Conservation (phyloP, 176 grass and related monocot species). For the Oropetium thomaeum region DNA sequence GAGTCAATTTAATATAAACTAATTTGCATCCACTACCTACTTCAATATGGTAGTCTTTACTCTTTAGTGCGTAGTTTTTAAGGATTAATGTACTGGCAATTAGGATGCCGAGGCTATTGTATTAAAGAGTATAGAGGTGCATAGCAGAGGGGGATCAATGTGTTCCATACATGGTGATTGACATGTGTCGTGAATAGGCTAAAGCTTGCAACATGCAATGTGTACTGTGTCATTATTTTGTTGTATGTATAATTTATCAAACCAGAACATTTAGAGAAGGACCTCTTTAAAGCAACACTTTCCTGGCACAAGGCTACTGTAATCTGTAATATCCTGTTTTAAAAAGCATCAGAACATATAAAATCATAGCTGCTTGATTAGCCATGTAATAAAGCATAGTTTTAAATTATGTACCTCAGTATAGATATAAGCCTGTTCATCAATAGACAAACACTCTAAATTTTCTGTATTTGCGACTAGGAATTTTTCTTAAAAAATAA, state of each 20-base stretch:
- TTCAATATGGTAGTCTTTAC: not conserved
- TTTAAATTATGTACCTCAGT: not conserved
- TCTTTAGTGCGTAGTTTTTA: not conserved
- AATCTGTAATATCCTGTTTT: not conserved
- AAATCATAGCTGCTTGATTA: not conserved
- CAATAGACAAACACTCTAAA: not conserved
- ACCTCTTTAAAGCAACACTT: not conserved
- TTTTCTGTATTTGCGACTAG: conserved; percentile 6
- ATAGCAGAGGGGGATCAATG: not conserved
- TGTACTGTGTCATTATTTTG: not conserved
- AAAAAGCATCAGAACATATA: conserved; percentile 15
- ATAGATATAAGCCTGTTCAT: not conserved
- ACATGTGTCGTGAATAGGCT: conserved; percentile 2
- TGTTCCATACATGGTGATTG: not conserved
- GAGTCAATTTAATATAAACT: too few relatives aligned
- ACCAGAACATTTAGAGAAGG: not conserved
- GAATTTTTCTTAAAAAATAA: too few relatives aligned
- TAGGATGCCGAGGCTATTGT: not conserved
- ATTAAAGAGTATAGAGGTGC: not conserved
- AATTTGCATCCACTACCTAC: not conserved
- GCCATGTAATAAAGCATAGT: not conserved
- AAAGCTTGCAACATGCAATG: not conserved
- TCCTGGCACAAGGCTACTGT: not conserved
- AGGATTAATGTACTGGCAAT: too few relatives aligned
- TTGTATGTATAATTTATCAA: not conserved